phyloP scores from a whole-genome alignment of 2,329 filamentous ascomycete genomes.

The Alternaria sp. region DNA sequence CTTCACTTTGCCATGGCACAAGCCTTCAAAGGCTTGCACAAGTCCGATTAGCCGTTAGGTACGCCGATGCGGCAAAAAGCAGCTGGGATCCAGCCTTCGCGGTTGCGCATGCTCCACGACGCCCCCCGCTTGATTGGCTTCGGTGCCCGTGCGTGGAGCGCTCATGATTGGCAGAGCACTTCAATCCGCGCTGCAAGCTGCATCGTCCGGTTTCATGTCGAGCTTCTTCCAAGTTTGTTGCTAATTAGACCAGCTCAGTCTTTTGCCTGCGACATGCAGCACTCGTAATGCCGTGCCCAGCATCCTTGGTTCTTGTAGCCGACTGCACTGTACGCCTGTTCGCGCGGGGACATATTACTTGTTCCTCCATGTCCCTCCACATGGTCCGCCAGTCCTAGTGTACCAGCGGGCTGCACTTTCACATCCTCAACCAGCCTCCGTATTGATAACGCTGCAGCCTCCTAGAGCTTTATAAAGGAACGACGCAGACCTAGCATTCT shows the following conservation, averaged over 20 bases:
- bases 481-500: slow-evolving; percentile 16
- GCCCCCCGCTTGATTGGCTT: slow-evolving; percentile 36
- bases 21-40: slow-evolving; percentile 23
- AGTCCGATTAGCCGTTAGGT: slow-evolving; percentile 39
- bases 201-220: slow-evolving; percentile 43
- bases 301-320: slow-evolving; percentile 26
- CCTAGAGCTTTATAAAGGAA: slow-evolving; percentile 25
- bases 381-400: slow-evolving; percentile 20
- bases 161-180: slow-evolving; percentile 40
- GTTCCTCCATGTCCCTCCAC: slow-evolving; percentile 24
- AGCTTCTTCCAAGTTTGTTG: slow-evolving; percentile 50
- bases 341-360: slow-evolving; percentile 23
- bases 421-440: slow-evolving; percentile 32
- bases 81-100: slow-evolving; percentile 34
- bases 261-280: slow-evolving; percentile 31
- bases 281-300: slow-evolving; percentile 29
- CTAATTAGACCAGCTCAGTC: slow-evolving; percentile 32
- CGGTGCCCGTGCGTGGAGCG: slow-evolving; percentile 17
- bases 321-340: slow-evolving; percentile 27
- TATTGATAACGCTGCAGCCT: slow-evolving; percentile 17
- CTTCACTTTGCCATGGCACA: slow-evolving; percentile 18
- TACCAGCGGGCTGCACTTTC: slow-evolving; percentile 22
- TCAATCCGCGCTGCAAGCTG: slow-evolving; percentile 29
- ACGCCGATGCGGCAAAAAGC: slow-evolving; percentile 36
- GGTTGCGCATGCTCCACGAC: slow-evolving; percentile 33